These are phyloP conservation scores for Aspergillus hiratsukae DNA, from an alignment of 2,329 filamentous ascomycete genomes.

Conservation along the genomic window DNA sequence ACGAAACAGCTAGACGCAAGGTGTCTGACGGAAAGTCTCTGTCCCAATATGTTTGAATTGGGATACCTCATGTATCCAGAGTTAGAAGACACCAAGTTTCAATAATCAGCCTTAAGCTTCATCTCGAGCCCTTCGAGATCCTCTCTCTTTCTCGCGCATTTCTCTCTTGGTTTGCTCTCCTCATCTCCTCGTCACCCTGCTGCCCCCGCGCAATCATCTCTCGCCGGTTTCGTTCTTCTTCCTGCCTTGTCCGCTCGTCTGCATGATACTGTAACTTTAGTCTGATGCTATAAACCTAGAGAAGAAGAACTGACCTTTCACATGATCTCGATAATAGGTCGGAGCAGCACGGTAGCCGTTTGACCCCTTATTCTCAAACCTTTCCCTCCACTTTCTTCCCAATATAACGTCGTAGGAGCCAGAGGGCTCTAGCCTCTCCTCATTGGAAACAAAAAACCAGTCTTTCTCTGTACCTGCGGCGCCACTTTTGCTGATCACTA, in stretches of 20 bases:
- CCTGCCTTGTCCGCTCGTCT: not conserved
- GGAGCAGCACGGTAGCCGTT: not conserved
- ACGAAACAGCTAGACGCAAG: too few species aligned
- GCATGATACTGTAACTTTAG: not conserved
- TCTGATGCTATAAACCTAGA: not conserved
- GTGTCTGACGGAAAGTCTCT: too few species aligned
- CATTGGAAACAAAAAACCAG: not conserved
- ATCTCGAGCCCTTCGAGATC: too few species aligned
- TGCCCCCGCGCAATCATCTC: not conserved
- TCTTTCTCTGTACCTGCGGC: not conserved
- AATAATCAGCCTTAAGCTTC: too few species aligned
- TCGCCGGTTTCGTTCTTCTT: not conserved
- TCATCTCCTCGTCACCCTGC: not conserved
- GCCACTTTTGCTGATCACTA: not conserved
- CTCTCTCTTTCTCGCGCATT: not conserved
- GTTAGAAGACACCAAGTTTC: too few species aligned
- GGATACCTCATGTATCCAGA: too few species aligned
- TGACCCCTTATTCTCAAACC: not conserved
- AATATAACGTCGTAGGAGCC: not conserved
- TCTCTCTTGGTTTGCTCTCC: not conserved
- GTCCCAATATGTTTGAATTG: too few species aligned
- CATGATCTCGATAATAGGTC: not conserved
- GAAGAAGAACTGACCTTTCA: not conserved
- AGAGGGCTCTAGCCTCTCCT: not conserved
- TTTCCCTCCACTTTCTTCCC: not conserved